These are phyloP conservation scores for Apostasia shenzhenica DNA, from an alignment of 106 monocot species.

Conservation along the genomic window DNA sequence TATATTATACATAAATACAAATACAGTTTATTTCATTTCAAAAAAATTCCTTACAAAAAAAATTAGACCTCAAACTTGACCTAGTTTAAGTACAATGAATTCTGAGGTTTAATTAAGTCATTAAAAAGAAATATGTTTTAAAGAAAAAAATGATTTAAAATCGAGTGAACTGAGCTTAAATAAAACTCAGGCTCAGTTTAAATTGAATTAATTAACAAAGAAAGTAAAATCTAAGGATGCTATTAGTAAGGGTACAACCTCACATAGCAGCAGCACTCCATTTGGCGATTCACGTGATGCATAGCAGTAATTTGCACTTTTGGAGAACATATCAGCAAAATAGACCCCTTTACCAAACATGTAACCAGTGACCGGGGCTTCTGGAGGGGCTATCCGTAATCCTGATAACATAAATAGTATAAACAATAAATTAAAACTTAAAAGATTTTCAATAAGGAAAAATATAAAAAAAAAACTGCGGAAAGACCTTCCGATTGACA, in stretches of 20 bases:
- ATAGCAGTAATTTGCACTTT: slow-evolving; percentile 97
- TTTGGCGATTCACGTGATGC: slow-evolving; percentile 29
- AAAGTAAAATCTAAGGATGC: neutral
- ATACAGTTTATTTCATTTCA: too few relatives aligned
- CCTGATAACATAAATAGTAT: slow-evolving; percentile 27
- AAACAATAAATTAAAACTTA: neutral
- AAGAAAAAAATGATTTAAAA: neutral
- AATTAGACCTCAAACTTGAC: too few relatives aligned
- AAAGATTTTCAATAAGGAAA: too few relatives aligned
- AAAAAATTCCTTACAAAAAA: too few relatives aligned
- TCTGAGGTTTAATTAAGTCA: too few relatives aligned
- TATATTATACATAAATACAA: too few relatives aligned
- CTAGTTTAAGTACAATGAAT: too few relatives aligned
- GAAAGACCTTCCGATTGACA: too few relatives aligned
- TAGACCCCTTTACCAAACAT: slow-evolving; percentile 99
- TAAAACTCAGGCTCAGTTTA: too few relatives aligned
- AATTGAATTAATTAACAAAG: neutral
- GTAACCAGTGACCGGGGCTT: slow-evolving; percentile 87
- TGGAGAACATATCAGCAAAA: slow-evolving; percentile 99
- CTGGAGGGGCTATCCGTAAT: slow-evolving; percentile 90
- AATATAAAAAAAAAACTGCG: too few relatives aligned
- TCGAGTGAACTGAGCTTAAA: neutral
- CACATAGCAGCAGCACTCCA: slow-evolving; percentile 84
- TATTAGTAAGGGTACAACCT: slow-evolving; percentile 28
- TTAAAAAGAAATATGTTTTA: neutral